Percentiles rank a stretch among this genome's conserved stretches.
Conservation (phyloP, 2,329 filamentous ascomycete genomes). For the Alternaria viburni region DNA sequence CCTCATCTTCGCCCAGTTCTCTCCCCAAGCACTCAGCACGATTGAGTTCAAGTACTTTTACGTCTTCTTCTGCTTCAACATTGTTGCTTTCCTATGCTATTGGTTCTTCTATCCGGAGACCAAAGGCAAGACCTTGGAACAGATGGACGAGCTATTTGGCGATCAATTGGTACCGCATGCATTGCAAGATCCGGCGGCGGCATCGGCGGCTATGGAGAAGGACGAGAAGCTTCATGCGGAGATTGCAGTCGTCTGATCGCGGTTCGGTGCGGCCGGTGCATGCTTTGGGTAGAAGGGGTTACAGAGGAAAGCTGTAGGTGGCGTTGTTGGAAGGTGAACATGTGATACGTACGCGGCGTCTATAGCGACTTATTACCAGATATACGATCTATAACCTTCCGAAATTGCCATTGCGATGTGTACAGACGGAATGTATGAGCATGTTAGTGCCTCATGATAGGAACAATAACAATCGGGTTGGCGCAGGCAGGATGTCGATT, state of each 20-base stretch:
- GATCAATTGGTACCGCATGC: constrained; percentile 48
- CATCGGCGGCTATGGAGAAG: constrained; percentile 35
- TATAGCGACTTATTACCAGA: background rate
- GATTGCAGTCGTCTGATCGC: background rate
- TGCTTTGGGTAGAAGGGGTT: accelerated
- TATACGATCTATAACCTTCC: background rate
- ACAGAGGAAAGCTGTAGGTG: background rate
- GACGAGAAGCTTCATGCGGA: constrained; percentile 21
- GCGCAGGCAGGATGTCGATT: background rate
- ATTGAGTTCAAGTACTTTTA: constrained; percentile 57
- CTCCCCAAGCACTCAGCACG: constrained; percentile 48
- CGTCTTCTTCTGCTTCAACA: constrained; percentile 53
- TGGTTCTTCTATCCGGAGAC: constrained; percentile 42
- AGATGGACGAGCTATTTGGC: constrained; percentile 42
- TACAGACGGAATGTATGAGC: background rate
- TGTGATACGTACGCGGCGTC: background rate
- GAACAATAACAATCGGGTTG: background rate
- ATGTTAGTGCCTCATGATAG: background rate
- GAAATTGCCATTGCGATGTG: background rate
- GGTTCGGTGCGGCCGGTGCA: accelerated
- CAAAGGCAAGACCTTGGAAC: constrained; percentile 35
- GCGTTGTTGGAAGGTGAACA: background rate
- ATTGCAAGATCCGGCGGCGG: constrained; percentile 40
- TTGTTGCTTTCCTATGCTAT: constrained; percentile 41
- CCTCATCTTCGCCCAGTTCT: constrained; percentile 59